These are phyloP conservation scores for Acanthamoeba royreba DNA, from an alignment of 208 protist species.

Conservation along the genomic window DNA sequence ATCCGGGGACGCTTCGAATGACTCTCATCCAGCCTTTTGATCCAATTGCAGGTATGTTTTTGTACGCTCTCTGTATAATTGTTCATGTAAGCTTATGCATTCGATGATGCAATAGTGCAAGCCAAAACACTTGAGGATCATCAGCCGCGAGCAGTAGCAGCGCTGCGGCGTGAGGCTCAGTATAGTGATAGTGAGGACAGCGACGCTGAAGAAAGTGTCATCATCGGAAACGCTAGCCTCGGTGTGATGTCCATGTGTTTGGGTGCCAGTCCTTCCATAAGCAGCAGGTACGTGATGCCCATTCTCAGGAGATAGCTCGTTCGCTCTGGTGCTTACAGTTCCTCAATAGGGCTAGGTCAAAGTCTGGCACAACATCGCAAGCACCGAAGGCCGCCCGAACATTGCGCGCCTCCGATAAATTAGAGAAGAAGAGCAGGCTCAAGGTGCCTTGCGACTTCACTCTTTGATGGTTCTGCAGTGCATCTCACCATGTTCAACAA, in stretches of 20 bases:
- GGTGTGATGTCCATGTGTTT: not conserved
- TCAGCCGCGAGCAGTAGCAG: not conserved
- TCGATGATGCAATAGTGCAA: not conserved
- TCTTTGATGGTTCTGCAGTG: not conserved
- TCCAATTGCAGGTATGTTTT: not conserved
- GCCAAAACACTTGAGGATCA: not conserved
- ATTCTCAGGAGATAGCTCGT: not conserved
- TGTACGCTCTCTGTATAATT: not conserved
- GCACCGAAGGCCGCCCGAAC: not conserved
- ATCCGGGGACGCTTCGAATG: not conserved
- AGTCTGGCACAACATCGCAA: not conserved
- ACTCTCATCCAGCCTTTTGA: not conserved
- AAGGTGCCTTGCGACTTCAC: not conserved
- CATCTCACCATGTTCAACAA: not conserved
- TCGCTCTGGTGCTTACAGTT: not conserved
- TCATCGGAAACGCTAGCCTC: not conserved
- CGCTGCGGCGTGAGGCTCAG: not conserved
- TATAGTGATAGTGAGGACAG: not conserved
- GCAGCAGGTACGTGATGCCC: not conserved
- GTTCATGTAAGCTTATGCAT: not conserved
- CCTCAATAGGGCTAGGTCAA: not conserved
- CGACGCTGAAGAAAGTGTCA: not conserved
- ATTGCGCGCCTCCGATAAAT: not conserved
- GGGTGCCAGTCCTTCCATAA: not conserved
- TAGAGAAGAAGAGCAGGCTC: not conserved